Evolutionary conservation across 2,329 filamentous ascomycete genomes (phyloP).

Genomic region (Xylaria sp.): DNA sequence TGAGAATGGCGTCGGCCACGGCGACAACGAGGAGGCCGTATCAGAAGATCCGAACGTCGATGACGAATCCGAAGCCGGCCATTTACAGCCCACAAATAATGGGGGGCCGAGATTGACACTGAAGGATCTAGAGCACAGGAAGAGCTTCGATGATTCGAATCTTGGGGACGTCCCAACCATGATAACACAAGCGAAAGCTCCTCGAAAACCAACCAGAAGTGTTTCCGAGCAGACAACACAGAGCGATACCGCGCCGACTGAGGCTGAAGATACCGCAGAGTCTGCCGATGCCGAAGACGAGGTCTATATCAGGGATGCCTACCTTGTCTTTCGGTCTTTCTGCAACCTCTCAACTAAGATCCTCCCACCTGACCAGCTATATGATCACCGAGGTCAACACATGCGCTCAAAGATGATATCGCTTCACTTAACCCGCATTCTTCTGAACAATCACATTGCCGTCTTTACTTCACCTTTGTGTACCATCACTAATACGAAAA

Average conservation of each 20-base stretch:
- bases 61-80: constrained; percentile 44
- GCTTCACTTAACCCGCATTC: constrained; percentile 92
- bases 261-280: constrained; percentile 69
- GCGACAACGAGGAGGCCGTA: constrained; percentile 49
- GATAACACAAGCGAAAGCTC: constrained; percentile 69
- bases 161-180: constrained; percentile 74
- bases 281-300: constrained; percentile 82
- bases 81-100: constrained; percentile 50
- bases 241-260: constrained; percentile 61
- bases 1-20: constrained; percentile 48
- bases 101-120: constrained; percentile 68
- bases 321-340: constrained; percentile 95
- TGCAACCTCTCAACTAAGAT: constrained; percentile 97
- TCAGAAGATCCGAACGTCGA: constrained; percentile 50
- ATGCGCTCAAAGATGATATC: constrained; percentile 98
- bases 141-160: constrained; percentile 75
- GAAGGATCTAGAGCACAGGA: constrained; percentile 74
- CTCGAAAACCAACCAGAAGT: constrained; percentile 57
- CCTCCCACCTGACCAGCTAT: constrained; percentile 87
- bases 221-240: constrained; percentile 63
- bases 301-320: constrained; percentile 96
- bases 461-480: constrained; percentile 93
- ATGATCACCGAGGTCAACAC: constrained; percentile 90
- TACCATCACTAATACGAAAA: constrained; percentile 91
- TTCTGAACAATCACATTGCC: constrained; percentile 91